Evolutionary conservation across 257 asterid species (phyloP).

Genomic region (Paraleonurus japonicus): DNA sequence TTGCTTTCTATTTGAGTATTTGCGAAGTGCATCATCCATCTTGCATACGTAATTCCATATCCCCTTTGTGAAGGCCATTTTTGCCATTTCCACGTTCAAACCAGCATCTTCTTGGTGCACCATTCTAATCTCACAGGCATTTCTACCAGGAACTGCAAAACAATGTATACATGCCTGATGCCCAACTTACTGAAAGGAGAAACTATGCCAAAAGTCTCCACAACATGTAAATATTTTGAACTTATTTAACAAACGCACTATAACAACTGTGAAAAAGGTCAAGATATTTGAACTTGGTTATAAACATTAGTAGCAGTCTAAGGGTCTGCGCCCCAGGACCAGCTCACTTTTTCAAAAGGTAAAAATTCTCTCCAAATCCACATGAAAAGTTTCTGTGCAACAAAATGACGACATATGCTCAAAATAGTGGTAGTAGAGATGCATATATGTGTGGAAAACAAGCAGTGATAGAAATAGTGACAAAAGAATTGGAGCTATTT

Average conservation of each 20-base stretch:
- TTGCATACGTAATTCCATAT: slow-evolving; percentile 85
- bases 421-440: not conserved
- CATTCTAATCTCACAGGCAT: slow-evolving; percentile 90
- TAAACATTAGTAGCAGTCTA: not conserved
- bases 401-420: not conserved
- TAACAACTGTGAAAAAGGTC: not conserved
- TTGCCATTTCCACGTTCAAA: slow-evolving; percentile 78
- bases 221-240: not conserved
- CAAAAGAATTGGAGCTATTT: not conserved
- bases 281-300: not conserved
- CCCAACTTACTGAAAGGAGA: not conserved
- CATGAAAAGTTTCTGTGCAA: not conserved
- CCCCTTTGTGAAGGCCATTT: slow-evolving; percentile 78
- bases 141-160: slow-evolving; percentile 71
- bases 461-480: not conserved
- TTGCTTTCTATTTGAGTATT: slow-evolving; percentile 41
- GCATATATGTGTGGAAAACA: not conserved
- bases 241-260: not conserved
- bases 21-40: slow-evolving; percentile 80
- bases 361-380: not conserved
- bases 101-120: slow-evolving; percentile 98
- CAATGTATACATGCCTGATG: slow-evolving; percentile 2
- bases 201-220: not conserved
- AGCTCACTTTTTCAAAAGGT: not conserved
- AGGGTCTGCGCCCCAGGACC: not conserved